Evolutionary conservation across 2,329 filamentous ascomycete species (phyloP).

Genomic region (Coleophoma eucalyptorum): DNA sequence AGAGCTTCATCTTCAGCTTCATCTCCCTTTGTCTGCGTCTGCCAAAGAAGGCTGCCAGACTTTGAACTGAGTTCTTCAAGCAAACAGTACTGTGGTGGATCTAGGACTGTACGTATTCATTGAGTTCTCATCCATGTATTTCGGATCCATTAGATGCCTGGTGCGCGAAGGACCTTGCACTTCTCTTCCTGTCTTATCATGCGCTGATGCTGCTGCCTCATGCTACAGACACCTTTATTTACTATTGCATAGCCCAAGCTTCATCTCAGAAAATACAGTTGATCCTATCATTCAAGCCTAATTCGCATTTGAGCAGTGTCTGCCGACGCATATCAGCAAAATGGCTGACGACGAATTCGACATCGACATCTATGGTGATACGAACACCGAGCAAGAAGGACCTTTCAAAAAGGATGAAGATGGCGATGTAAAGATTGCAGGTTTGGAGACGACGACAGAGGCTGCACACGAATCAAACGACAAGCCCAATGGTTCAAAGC

Average conservation of each 20-base stretch:
- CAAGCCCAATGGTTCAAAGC: slow-evolving; percentile 6
- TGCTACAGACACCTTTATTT: slow-evolving; percentile 22
- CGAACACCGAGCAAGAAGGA: slow-evolving; percentile 40
- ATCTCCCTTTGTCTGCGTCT: slow-evolving; percentile 35
- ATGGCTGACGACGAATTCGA: slow-evolving; percentile 72
- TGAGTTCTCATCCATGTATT: slow-evolving; percentile 30
- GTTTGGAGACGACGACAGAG: slow-evolving; percentile 18
- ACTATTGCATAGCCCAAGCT: slow-evolving; percentile 19
- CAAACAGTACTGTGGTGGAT: slow-evolving; percentile 15
- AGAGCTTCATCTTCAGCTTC: slow-evolving; percentile 55
- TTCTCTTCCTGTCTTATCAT: slow-evolving; percentile 18
- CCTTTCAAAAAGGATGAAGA: slow-evolving; percentile 30
- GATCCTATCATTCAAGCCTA: slow-evolving; percentile 9
- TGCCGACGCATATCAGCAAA: slow-evolving; percentile 6
- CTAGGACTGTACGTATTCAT: slow-evolving; percentile 31
- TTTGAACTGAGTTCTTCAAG: slow-evolving; percentile 24
- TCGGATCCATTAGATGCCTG: slow-evolving; percentile 15
- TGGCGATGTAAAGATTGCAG: slow-evolving; percentile 32
- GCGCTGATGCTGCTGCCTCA: slow-evolving; percentile 26
- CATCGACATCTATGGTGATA: slow-evolving; percentile 69
- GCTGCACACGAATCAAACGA: slow-evolving; percentile 18
- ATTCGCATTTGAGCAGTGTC: slow-evolving; percentile 10
- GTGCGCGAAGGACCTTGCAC: slow-evolving; percentile 7
- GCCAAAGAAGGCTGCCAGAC: slow-evolving; percentile 27
- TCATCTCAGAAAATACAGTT: slow-evolving; percentile 23